Evolutionary conservation across 768 basidiomycete species (phyloP), one percentile per base, ranked within the genome.

Genomic region (Suillus luteus): DNA sequence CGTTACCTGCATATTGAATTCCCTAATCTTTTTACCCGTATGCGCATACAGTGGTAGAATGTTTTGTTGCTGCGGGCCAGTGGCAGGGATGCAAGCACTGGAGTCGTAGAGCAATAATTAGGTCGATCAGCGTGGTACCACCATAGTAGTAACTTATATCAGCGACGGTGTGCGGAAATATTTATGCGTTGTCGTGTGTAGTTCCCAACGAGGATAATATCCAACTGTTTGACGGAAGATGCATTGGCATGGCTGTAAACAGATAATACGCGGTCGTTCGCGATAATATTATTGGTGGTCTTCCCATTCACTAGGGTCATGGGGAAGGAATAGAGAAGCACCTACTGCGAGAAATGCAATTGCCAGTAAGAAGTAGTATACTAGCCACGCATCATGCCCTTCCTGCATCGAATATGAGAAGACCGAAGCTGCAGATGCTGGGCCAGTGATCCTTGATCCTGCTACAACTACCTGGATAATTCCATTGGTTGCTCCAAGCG

Each of bases 271-370:
- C 31, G 31, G 17, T 33, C 52, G 10, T 31, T n/a, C 5, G 31
- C 5, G 19, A 33, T 5, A 1, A 54, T n/a, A 35, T 19, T 35
- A 37, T 35, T 54, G 11, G 31, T 7, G 19, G n/a, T 54, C 52
- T 35, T 12, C 52, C 52, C 52, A 54, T 54, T n/a, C 2, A 54
- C 52, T 35, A 54, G 52, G 52, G 35, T 54, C 19, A 35, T 11
- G 52, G 6, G 52, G 52, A 54, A 54, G 52, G 1, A 54, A 54
- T 11, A 54, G 19, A 33, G 52, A 54, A 35, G 52, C 33, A n/a
- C 33, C 33, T 54, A 54, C 35, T n/a, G 52, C 52, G 33, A 54
- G 31, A 12, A 54, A 54, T n/a, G 52, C 52, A 54, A 54, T n/a
- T 12, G 35, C 10, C 19, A 35, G 33, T 33, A 54, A n/a, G 11